phyloP scores from a whole-genome alignment of 176 grass and related monocot genomes.

The Lolium rigidum region DNA sequence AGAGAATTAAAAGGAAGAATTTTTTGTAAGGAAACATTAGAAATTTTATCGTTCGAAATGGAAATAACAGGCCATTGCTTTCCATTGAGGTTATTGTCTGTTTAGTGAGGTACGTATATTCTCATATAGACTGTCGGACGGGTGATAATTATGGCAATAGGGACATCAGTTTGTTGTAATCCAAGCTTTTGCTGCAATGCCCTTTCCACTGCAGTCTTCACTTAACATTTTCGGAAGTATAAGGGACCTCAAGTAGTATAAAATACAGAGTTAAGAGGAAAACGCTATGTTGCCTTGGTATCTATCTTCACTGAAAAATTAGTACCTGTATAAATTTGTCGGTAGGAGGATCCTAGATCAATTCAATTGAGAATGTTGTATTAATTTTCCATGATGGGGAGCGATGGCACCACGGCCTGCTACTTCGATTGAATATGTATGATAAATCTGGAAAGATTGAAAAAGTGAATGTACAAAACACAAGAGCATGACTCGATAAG shows the following conservation, averaged over 20 bases:
- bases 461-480: neutral
- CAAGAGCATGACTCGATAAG: neutral
- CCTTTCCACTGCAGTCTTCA: conserved; percentile 77
- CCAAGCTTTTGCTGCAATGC: conserved; percentile 76
- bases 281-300: neutral
- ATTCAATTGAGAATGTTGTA: conserved; percentile 49
- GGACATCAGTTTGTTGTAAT: conserved; percentile 64
- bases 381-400: conserved; percentile 63
- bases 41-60: too few species aligned
- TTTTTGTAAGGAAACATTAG: too few species aligned
- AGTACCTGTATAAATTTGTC: conserved; percentile 52
- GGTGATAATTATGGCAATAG: conserved; percentile 78
- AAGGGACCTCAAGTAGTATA: conserved; percentile 58
- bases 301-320: neutral
- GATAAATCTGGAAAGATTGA: conserved; percentile 53
- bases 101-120: too few species aligned
- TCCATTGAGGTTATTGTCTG: too few species aligned
- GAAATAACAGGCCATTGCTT: too few species aligned
- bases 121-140: conserved; percentile 66
- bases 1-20: too few species aligned
- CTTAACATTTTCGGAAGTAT: conserved; percentile 80
- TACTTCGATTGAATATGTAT: conserved; percentile 68
- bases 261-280: conserved; percentile 9
- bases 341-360: conserved; percentile 53
- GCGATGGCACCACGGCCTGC: conserved; percentile 57